Percentiles rank a stretch among this genome's conserved stretches.
Conservation (phyloP, 805 yeast genomes). For the Candida hungchunana region DNA sequence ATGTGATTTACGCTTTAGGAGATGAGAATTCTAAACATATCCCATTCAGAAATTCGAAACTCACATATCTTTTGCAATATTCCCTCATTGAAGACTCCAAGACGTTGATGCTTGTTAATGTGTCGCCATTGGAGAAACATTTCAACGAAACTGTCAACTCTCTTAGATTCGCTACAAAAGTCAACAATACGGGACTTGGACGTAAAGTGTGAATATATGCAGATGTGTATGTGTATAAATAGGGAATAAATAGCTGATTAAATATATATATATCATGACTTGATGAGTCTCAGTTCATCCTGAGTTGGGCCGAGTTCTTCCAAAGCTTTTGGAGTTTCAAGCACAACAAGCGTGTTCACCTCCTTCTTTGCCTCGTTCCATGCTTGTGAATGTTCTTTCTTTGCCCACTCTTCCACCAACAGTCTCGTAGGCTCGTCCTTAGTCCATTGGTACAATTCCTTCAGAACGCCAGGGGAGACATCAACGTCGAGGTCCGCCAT, state of each 20-base stretch:
- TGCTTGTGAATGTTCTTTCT: slow-evolving; percentile 25
- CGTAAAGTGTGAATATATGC: slow-evolving; percentile 2
- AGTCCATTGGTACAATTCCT: slow-evolving; percentile 44
- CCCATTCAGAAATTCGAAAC: slow-evolving; percentile 92
- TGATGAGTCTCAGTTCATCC: slow-evolving; percentile 15
- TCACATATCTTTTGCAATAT: slow-evolving; percentile 80
- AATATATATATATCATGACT: slow-evolving; percentile 9
- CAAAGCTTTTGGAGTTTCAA: slow-evolving; percentile 5
- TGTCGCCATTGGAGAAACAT: slow-evolving; percentile 63
- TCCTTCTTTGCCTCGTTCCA: slow-evolving; percentile 36
- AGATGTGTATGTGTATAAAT: not conserved
- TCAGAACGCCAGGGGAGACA: slow-evolving; percentile 40
- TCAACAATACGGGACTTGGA: slow-evolving; percentile 47
- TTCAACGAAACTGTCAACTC: slow-evolving; percentile 79
- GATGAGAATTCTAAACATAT: slow-evolving; percentile 53
- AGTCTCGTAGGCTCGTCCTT: slow-evolving; percentile 16
- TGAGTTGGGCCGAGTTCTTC: slow-evolving; percentile 14
- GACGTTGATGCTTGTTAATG: slow-evolving; percentile 88
- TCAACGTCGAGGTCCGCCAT: slow-evolving; percentile 45
- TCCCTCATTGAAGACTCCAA: slow-evolving; percentile 84
- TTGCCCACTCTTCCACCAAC: slow-evolving; percentile 34
- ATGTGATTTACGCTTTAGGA: slow-evolving; percentile 74
- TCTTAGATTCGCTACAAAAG: slow-evolving; percentile 83
- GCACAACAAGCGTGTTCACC: slow-evolving; percentile 4
- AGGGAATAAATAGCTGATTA: slow-evolving; percentile 12